phyloP scores from a whole-genome alignment of 1,284 basidiomycete genomes.

The Apiotrichum siamense region DNA sequence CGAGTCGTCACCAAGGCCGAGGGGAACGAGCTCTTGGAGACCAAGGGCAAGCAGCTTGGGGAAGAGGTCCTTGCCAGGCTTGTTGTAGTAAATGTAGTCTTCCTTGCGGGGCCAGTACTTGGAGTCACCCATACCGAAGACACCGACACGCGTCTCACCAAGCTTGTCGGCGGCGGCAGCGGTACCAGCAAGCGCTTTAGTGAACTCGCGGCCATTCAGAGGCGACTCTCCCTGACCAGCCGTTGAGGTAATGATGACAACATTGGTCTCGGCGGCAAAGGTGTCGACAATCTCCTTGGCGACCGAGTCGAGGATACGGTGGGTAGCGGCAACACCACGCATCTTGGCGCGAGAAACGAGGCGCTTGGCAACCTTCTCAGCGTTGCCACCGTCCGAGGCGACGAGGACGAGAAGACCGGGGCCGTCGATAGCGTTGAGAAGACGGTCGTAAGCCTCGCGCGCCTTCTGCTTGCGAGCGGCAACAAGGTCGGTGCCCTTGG shows the following conservation, averaged over 20 bases:
- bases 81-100: slow-evolving; percentile 97
- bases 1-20: slow-evolving; percentile 94
- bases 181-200: slow-evolving; percentile 75
- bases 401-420: slow-evolving; percentile 84
- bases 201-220: slow-evolving; percentile 87
- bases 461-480: slow-evolving; percentile 79
- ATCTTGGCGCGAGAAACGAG: slow-evolving; percentile 75
- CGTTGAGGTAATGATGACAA: slow-evolving; percentile 85
- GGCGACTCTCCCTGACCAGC: slow-evolving; percentile 99
- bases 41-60: slow-evolving; percentile 68
- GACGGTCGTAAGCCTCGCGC: slow-evolving; percentile 75
- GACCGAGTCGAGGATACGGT: slow-evolving; percentile 67
- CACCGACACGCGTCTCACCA: slow-evolving; percentile 63
- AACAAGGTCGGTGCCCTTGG: slow-evolving; percentile 74
- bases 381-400: slow-evolving; percentile 88
- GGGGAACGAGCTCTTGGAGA: slow-evolving; percentile 61
- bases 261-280: slow-evolving; percentile 57
- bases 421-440: slow-evolving; percentile 79
- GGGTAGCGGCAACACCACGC: slow-evolving; percentile 71
- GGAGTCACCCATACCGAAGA: slow-evolving; percentile 95
- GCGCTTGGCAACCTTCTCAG: slow-evolving; percentile 92
- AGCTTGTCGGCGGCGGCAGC: slow-evolving; percentile 45
- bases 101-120: slow-evolving; percentile 98
- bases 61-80: slow-evolving; percentile 87
- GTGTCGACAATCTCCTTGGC: slow-evolving; percentile 59